Evolutionary conservation across 2,329 filamentous ascomycete species (phyloP), one percentile per base, ranked within the genome.

Genomic region (Colletotrichum godetiae): DNA sequence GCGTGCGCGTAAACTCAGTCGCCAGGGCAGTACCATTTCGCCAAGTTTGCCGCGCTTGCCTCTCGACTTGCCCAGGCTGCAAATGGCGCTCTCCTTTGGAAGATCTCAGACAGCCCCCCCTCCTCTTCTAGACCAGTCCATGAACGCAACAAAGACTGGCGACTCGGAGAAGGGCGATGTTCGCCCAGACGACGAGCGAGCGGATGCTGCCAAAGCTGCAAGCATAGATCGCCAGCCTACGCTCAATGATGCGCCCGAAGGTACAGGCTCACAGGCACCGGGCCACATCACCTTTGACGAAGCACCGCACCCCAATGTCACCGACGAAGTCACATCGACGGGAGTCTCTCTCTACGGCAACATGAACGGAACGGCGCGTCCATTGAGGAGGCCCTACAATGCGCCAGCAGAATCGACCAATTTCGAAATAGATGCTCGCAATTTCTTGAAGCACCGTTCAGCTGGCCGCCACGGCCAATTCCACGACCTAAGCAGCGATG

Each of bases 391-490:
- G 19, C 42, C 64, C 58, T 27, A 53, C 58, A 5, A 70, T 70
- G 67, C 82, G 84, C 57, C 77, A 84, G 46, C 78, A 79, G 22
- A 76, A 79, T 6, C 82, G 69, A 81, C 83, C 15, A 81, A 86
- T 1, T 53, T 59, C 57, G 57, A 68, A 8, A 56, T 56, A 19
- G 37, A 72, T 12, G 37, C 63, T 1, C 60, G 61, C 52, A 33
- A 68, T 52, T 82, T 86, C 56, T 76, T 86, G 37, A 79, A 79
- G 35, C 77, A 79, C 10, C 79, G 82, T 66, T 81, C 83, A 6
- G 82, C 86, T 2, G 86, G 86, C 2, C 84, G 87, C 61, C 90
- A 90, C 78, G 86, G 86, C 1, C 86, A 89, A 70, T 90, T 91
- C 72, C 85, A 88, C 76, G 85, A 87, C 57, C 80, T 92, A 49